Evolutionary conservation across 768 basidiomycete species (phyloP).

Genomic region (Royoungia palumana): DNA sequence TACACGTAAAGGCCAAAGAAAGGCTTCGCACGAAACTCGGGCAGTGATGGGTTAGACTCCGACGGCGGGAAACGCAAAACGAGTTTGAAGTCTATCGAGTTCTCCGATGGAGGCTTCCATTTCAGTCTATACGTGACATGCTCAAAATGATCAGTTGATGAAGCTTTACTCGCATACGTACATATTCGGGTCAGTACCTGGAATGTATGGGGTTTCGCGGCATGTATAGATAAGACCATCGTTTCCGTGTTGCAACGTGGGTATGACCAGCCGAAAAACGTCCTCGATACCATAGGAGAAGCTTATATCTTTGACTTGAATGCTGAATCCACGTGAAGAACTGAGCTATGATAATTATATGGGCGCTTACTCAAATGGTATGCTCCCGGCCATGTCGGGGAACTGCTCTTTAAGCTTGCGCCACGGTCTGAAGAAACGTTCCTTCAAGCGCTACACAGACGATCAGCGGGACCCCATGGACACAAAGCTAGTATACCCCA

Average conservation of each 20-base stretch:
- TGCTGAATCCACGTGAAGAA: slow-evolving; percentile 42
- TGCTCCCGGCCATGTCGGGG: slow-evolving; percentile 57
- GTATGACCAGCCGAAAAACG: slow-evolving; percentile 82
- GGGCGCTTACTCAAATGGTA: slow-evolving; percentile 79
- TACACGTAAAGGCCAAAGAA: slow-evolving; percentile 81
- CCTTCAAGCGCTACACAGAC: slow-evolving; percentile 47
- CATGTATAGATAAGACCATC: slow-evolving; percentile 98
- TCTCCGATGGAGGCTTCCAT: slow-evolving; percentile 98
- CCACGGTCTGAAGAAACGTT: slow-evolving; percentile 84
- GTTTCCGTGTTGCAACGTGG: slow-evolving; percentile 82
- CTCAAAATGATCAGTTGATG: slow-evolving; percentile 1
- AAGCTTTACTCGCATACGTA: slow-evolving; percentile 63
- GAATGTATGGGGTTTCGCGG: slow-evolving; percentile 72
- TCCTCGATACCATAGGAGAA: slow-evolving; percentile 85
- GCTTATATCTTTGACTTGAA: slow-evolving; percentile 84
- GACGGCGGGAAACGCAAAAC: slow-evolving; percentile 87
- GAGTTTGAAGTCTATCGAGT: slow-evolving; percentile 97
- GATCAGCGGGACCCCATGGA: slow-evolving; percentile 4
- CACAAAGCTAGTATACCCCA: slow-evolving; percentile 54
- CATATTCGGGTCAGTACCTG: slow-evolving; percentile 89
- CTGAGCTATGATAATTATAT: slow-evolving; percentile 1
- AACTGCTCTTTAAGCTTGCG: slow-evolving; percentile 63
- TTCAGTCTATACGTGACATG: slow-evolving; percentile 61
- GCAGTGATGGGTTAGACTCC: slow-evolving; percentile 47
- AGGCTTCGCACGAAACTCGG: slow-evolving; percentile 84